Conservation (phyloP, 345 rosid species). For the Combretum micranthum region DNA sequence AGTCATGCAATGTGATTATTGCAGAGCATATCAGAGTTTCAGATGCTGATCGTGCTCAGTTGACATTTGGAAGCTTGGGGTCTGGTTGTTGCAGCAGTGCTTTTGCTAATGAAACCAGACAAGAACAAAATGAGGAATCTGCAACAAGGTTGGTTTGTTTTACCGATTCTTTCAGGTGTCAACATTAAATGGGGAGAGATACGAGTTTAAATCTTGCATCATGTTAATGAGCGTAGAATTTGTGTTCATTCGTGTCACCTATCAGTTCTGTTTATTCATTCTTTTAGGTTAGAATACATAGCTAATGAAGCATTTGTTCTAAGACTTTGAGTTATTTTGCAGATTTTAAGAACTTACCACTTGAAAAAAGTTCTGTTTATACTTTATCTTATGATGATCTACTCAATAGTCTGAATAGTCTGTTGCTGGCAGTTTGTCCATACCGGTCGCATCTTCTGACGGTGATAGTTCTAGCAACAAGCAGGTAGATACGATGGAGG, state of each 20-base stretch:
- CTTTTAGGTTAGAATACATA: too few relatives aligned
- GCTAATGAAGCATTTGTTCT: too few relatives aligned
- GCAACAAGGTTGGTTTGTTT: constrained; percentile 44
- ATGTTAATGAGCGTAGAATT: too few relatives aligned
- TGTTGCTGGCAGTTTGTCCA: constrained; percentile 38
- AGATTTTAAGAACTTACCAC: neutral
- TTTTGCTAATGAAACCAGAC: constrained; percentile 32
- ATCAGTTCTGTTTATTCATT: too few relatives aligned
- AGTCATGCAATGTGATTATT: constrained; percentile 71
- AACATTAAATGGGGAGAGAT: neutral
- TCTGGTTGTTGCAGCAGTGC: constrained; percentile 34
- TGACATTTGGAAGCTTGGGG: constrained; percentile 83
- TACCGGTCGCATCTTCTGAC: constrained; percentile 33
- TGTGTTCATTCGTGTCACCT: too few relatives aligned
- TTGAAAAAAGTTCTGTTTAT: neutral
- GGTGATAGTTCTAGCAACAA: constrained; percentile 34
- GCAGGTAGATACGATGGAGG: constrained; percentile 41
- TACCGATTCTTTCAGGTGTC: constrained; percentile 1
- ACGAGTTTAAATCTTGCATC: too few relatives aligned
- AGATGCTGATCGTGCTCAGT: constrained; percentile 61
- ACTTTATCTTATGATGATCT: neutral
- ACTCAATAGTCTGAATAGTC: constrained; percentile 1
- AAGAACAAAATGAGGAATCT: constrained; percentile 42
- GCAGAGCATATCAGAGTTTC: constrained; percentile 81
- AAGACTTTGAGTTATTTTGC: too few relatives aligned